A percentile compares a stretch with the other conserved stretches of the same genome.
Evolutionary conservation across 805 yeast genomes (phyloP).

Genomic region (Saccharomycopsis fermentans): DNA sequence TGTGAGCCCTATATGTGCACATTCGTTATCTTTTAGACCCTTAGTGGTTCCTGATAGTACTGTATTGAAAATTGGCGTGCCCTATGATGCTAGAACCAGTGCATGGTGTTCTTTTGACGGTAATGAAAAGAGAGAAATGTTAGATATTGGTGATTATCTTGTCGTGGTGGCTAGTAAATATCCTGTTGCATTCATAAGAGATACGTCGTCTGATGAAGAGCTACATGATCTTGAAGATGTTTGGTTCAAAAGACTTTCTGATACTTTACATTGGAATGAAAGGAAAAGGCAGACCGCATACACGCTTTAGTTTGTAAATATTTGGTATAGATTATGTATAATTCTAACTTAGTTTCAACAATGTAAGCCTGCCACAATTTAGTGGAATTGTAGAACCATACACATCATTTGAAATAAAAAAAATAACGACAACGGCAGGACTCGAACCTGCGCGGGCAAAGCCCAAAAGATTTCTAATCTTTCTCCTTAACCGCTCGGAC

Average conservation of each 20-base stretch:
- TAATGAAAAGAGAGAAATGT: constrained; percentile 24
- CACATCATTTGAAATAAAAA: constrained; percentile 7
- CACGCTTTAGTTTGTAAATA: not conserved
- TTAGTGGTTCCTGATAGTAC: constrained; percentile 36
- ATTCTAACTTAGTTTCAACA: too few species aligned
- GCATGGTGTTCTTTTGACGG: constrained; percentile 32
- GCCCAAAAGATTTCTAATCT: constrained; percentile 42
- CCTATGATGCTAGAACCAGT: constrained; percentile 25
- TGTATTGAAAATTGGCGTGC: constrained; percentile 27
- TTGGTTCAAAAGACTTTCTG: constrained; percentile 28
- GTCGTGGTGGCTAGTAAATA: constrained; percentile 27
- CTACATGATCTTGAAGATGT: not conserved
- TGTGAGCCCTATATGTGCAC: constrained; percentile 47
- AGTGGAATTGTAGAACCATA: too few species aligned
- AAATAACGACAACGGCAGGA: constrained; percentile 61
- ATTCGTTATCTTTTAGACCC: constrained; percentile 43
- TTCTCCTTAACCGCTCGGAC: constrained; percentile 38
- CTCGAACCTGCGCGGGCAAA: constrained; percentile 58
- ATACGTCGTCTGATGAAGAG: constrained; percentile 20
- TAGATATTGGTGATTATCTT: constrained; percentile 26
- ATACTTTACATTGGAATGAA: constrained; percentile 29
- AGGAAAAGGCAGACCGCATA: constrained; percentile 26
- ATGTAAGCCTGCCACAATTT: too few species aligned
- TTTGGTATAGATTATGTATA: too few species aligned
- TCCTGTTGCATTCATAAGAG: constrained; percentile 26